A percentile compares a stretch with the other conserved stretches of the same genome.
phyloP scores from a whole-genome alignment of 768 basidiomycete genomes.

The Postia placenta region DNA sequence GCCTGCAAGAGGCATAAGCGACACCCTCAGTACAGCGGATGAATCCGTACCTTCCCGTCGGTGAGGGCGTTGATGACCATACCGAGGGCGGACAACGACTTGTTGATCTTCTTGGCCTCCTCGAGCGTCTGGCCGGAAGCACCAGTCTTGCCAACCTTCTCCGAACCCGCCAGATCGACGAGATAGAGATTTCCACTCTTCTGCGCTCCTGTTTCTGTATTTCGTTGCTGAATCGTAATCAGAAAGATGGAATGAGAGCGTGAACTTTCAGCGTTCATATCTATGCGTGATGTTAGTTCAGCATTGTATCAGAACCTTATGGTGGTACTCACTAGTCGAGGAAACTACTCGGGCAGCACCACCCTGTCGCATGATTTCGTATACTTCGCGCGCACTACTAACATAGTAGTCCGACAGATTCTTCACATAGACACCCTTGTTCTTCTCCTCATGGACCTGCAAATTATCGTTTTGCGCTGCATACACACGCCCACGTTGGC shows the following conservation, averaged over 20 bases:
- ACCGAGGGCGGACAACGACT: constrained; percentile 92
- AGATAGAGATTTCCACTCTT: constrained; percentile 97
- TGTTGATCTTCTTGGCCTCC: constrained; percentile 99
- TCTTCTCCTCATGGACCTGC: constrained; percentile 98
- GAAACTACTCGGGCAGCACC: constrained; percentile 87
- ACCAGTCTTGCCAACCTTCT: constrained; percentile 99
- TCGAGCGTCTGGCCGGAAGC: constrained; percentile 98
- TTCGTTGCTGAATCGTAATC: constrained; percentile 94
- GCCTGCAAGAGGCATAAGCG: constrained; percentile 44
- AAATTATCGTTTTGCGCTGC: constrained; percentile 95
- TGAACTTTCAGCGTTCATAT: constrained; percentile 99
- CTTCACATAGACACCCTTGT: constrained; percentile 96
- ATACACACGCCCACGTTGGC: neutral
- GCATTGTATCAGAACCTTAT: neutral
- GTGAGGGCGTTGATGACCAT: constrained; percentile 99
- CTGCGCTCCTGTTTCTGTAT: constrained; percentile 91
- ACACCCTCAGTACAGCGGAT: too few relatives aligned
- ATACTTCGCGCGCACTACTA: constrained; percentile 90
- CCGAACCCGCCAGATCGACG: constrained; percentile 96
- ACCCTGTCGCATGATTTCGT: constrained; percentile 98
- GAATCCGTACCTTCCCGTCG: constrained; percentile 72
- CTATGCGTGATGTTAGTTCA: constrained; percentile 35
- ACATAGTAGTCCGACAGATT: constrained; percentile 97
- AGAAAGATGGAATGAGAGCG: constrained; percentile 99
- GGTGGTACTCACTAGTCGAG: constrained; percentile 82